Percentiles rank a stretch among this genome's conserved stretches.
phyloP scores from a whole-genome alignment of 345 rosid genomes.

The Aegle marmelos region DNA sequence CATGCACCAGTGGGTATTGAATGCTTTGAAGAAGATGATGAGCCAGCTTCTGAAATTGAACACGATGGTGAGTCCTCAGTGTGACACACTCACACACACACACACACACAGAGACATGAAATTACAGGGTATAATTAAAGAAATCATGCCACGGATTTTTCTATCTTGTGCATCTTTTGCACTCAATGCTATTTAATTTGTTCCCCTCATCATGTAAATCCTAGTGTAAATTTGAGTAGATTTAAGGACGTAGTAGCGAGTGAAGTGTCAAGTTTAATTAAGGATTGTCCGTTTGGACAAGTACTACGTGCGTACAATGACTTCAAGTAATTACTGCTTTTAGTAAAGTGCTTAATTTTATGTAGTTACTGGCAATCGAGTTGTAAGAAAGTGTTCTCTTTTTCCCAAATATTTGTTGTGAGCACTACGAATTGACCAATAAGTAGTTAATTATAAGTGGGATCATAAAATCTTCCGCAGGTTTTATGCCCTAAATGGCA shows the following conservation, averaged over 20 bases:
- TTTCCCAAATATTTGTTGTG: not conserved
- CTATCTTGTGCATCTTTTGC: not conserved
- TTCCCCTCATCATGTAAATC: not conserved
- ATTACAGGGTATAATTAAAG: too few species aligned
- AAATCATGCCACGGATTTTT: not conserved
- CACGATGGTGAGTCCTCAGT: constrained; percentile 20
- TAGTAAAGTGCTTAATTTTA: not conserved
- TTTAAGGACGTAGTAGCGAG: not conserved
- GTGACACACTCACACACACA: not conserved
- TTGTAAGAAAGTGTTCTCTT: not conserved
- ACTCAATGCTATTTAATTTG: not conserved
- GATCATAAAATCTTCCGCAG: too few species aligned
- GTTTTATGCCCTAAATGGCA: too few species aligned
- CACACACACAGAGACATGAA: too few species aligned
- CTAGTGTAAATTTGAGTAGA: not conserved
- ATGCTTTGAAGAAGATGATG: constrained; percentile 56
- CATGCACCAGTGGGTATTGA: constrained; percentile 51
- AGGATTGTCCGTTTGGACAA: not conserved
- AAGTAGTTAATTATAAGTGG: too few species aligned
- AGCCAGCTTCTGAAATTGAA: constrained; percentile 55
- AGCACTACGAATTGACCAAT: not conserved
- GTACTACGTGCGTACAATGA: not conserved
- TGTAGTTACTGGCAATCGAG: not conserved
- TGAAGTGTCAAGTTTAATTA: not conserved
- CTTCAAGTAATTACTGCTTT: not conserved